Evolutionary conservation across 768 basidiomycete genomes (phyloP).

Genomic region (Mycena latifolia): DNA sequence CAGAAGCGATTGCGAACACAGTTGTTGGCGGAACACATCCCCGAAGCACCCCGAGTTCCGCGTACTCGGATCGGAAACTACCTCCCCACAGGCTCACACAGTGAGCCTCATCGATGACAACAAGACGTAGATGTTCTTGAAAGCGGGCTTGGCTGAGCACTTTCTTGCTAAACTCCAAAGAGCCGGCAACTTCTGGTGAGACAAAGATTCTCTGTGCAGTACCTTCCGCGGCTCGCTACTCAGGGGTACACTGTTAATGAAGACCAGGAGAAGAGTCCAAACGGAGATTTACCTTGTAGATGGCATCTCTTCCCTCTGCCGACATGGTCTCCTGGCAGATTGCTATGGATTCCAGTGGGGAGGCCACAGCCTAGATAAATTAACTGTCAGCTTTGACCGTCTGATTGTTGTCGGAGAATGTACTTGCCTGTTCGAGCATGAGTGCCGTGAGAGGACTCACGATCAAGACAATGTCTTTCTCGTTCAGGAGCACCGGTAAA

Average conservation of each 20-base stretch:
- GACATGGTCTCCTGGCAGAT: slow-evolving; percentile 7
- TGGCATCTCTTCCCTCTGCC: not conserved
- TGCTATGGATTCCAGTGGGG: not conserved
- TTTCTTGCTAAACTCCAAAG: slow-evolving; percentile 13
- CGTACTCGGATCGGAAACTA: slow-evolving; percentile 16
- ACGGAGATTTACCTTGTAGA: slow-evolving; percentile 4
- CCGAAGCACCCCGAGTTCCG: slow-evolving; percentile 10
- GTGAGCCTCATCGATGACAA: slow-evolving; percentile 11
- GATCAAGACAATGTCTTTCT: slow-evolving; percentile 12
- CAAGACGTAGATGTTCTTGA: slow-evolving; percentile 7
- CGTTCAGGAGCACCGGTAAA: slow-evolving; percentile 1
- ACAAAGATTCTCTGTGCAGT: slow-evolving; percentile 6
- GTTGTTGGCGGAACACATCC: not conserved
- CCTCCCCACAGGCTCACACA: slow-evolving; percentile 20
- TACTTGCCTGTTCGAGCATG: slow-evolving; percentile 11
- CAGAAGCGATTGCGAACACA: slow-evolving; percentile 3
- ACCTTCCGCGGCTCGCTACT: not conserved
- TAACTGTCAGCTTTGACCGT: not conserved
- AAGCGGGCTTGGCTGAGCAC: not conserved
- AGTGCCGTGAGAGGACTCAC: slow-evolving; percentile 14
- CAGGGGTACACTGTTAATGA: not conserved
- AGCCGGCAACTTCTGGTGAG: not conserved
- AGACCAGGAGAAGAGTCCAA: too few species aligned
- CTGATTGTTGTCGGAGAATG: too few species aligned
- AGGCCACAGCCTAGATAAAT: not conserved